Evolutionary conservation across 305 asterid genomes (phyloP).

Genomic region (Solanum hybrid): DNA sequence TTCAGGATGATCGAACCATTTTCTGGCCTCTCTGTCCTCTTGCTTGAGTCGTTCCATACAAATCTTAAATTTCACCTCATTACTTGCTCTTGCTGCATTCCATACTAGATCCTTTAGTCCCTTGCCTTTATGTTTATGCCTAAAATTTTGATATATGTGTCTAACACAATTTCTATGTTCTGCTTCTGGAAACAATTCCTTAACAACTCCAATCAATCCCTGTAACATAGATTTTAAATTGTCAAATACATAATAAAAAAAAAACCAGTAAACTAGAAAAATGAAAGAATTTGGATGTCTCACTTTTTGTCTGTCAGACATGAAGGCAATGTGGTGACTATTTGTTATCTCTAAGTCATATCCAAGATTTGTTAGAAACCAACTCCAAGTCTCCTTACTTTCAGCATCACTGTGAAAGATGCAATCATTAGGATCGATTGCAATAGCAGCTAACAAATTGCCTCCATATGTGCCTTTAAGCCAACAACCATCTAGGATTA

Average conservation of each 20-base stretch:
- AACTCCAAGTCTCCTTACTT: background rate
- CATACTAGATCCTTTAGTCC: background rate
- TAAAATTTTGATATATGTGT: background rate
- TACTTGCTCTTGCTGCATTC: background rate
- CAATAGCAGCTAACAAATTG: background rate
- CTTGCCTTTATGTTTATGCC: background rate
- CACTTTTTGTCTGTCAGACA: background rate
- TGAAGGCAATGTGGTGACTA: background rate
- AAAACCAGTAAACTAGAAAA: background rate
- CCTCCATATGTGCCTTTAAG: background rate
- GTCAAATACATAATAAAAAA: background rate
- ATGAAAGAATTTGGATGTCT: background rate
- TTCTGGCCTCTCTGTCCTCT: background rate
- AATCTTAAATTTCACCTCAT: background rate
- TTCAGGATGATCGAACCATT: background rate
- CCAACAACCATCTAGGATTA: background rate
- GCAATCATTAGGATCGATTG: background rate
- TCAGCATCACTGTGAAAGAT: background rate
- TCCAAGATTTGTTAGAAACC: background rate
- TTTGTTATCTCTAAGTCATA: background rate
- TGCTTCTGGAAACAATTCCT: background rate
- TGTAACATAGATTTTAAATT: background rate
- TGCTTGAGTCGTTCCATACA: background rate
- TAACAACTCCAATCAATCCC: background rate
- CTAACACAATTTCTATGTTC: background rate